A percentile compares a stretch with the other conserved stretches of the same genome.
Conservation (phyloP, 2,329 filamentous ascomycete genomes). For the Arthroderma uncinatum region DNA sequence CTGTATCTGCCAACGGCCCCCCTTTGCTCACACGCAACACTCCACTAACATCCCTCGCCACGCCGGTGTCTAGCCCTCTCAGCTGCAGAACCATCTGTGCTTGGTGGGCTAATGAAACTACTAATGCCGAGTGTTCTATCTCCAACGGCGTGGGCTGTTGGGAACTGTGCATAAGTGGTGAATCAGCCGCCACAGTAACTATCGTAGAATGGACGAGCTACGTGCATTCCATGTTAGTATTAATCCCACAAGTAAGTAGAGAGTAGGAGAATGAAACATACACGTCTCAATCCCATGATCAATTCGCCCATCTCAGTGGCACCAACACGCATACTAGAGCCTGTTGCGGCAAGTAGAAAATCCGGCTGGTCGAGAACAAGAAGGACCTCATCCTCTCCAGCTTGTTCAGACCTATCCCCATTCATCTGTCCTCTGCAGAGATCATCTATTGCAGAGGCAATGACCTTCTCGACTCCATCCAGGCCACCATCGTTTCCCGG, state of each 20-base stretch:
- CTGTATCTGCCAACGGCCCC: slow-evolving; percentile 28
- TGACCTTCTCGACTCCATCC: slow-evolving; percentile 27
- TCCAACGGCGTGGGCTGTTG: slow-evolving; percentile 54
- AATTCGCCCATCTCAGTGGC: slow-evolving; percentile 42
- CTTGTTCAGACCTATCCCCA: slow-evolving; percentile 8
- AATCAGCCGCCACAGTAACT: slow-evolving; percentile 60
- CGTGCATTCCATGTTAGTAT: neutral
- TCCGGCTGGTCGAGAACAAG: slow-evolving; percentile 58
- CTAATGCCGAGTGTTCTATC: slow-evolving; percentile 57
- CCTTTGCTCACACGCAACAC: slow-evolving; percentile 65
- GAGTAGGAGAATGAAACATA: slow-evolving; percentile 31
- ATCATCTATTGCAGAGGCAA: slow-evolving; percentile 21
- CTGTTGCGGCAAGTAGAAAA: slow-evolving; percentile 50
- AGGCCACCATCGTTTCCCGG: slow-evolving; percentile 12
- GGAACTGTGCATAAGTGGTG: slow-evolving; percentile 51
- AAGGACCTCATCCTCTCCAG: slow-evolving; percentile 33
- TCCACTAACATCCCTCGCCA: slow-evolving; percentile 82
- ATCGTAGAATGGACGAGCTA: slow-evolving; percentile 55
- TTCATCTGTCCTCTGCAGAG: neutral
- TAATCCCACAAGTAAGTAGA: neutral
- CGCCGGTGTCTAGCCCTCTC: slow-evolving; percentile 70
- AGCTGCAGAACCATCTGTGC: slow-evolving; percentile 61
- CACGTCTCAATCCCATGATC: slow-evolving; percentile 52
- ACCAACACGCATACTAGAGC: slow-evolving; percentile 34
- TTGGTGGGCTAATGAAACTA: slow-evolving; percentile 61